A percentile compares a stretch with the other conserved stretches of the same genome.
phyloP scores from a whole-genome alignment of 306 rosid genomes.

The Amphicarpaea edgeworthii region DNA sequence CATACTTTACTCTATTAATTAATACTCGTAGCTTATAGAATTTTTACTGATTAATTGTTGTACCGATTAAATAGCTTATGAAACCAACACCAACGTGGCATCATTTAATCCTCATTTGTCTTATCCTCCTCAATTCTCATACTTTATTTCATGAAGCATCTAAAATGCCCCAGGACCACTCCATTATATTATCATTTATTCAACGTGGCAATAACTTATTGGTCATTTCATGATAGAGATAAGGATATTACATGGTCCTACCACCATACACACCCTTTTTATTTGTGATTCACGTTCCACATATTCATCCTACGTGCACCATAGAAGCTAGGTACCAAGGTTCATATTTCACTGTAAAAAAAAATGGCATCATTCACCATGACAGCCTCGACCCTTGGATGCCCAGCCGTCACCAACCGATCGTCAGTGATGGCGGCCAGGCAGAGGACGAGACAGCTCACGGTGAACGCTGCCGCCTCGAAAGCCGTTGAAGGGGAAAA shows the following conservation, averaged over 20 bases:
- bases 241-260: slow-evolving; percentile 47
- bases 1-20: no score
- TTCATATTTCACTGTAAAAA: neutral
- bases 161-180: neutral
- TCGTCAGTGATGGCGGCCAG: neutral
- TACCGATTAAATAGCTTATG: no score
- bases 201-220: slow-evolving; percentile 45
- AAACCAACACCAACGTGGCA: no score
- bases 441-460: slow-evolving; percentile 6
- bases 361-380: slow-evolving; percentile 58
- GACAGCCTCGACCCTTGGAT: slow-evolving; percentile 55
- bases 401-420: slow-evolving; percentile 11
- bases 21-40: no score
- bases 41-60: no score
- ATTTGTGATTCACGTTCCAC: neutral
- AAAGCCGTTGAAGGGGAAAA: slow-evolving; percentile 44
- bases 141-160: slow-evolving; percentile 30
- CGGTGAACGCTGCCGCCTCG: slow-evolving; percentile 31
- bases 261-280: neutral
- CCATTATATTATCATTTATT: slow-evolving; percentile 28
- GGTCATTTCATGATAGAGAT: slow-evolving; percentile 44
- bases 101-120: no score
- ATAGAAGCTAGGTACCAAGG: no score
- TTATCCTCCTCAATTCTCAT: no score
- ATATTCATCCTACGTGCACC: no score